Evolutionary conservation across 176 grass and related monocot genomes (phyloP).

Genomic region (Alloteropsis semialata): DNA sequence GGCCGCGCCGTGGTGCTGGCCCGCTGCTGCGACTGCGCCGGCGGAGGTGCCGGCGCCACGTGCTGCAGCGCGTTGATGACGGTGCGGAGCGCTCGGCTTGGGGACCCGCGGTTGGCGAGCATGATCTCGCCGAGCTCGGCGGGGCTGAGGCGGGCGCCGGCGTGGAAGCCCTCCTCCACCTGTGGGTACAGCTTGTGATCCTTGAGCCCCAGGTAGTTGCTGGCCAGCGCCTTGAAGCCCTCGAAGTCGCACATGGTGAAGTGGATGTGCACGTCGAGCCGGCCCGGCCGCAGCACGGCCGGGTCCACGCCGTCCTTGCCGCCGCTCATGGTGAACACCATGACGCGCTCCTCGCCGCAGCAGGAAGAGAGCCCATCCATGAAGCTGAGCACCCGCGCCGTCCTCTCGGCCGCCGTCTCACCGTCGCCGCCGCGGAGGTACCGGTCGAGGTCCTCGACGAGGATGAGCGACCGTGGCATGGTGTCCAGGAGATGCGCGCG

Average conservation of each 20-base stretch:
- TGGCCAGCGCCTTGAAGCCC: constrained; percentile 86
- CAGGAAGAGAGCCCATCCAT: constrained; percentile 89
- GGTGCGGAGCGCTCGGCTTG: constrained; percentile 79
- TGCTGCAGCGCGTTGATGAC: constrained; percentile 83
- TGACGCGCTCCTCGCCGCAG: constrained; percentile 87
- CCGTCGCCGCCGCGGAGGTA: constrained; percentile 55
- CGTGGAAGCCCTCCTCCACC: constrained; percentile 90
- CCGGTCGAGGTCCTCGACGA: constrained; percentile 94
- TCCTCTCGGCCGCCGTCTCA: constrained; percentile 41
- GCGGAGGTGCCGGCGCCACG: background rate
- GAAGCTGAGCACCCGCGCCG: constrained; percentile 62
- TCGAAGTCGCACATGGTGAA: constrained; percentile 91
- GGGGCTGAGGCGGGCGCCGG: constrained; percentile 72
- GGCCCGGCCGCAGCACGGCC: constrained; percentile 76
- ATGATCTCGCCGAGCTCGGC: constrained; percentile 98
- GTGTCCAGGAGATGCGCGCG: constrained; percentile 67
- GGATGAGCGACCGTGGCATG: constrained; percentile 74
- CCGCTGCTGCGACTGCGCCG: background rate
- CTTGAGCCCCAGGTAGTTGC: constrained; percentile 83
- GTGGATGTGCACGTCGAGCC: constrained; percentile 87
- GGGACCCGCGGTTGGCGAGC: constrained; percentile 75
- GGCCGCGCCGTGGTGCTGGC: background rate
- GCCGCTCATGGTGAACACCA: constrained; percentile 92
- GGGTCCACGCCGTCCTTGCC: constrained; percentile 64
- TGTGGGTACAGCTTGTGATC: constrained; percentile 96